Base-by-base conservation (phyloP, 1,284 basidiomycete species). In the Coniophora puteana region DNA sequence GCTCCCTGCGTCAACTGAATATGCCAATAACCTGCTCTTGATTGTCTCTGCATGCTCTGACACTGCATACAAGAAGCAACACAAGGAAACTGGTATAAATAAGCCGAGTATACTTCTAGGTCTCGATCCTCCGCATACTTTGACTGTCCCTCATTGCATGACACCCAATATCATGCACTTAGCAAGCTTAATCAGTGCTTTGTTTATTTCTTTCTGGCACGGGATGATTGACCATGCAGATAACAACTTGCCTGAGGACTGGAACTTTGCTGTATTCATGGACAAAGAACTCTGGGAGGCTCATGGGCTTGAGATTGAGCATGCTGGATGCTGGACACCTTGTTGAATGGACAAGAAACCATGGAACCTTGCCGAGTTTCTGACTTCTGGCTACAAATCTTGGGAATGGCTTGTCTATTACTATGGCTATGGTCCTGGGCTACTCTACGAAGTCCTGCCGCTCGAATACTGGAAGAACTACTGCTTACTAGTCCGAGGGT, bases 351-450 rank as follows among this genome's bases (percentile, higher is more conserved):
- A 64, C 37, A 37, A 53, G 1, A 50, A 59, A 7, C 65, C 64
- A 5, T 55, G 55, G 8, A 62, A 69, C 44, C 50, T 52, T 35
- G 63, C 60, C 3, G 54, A 65, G 28, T 67, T 67, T 27, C 55
- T 67, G 3, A 57, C 53, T n/a, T 55, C 51, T 36, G 60, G 65
- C 0, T 68, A 67, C 36, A 67, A 67, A 35, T 59, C 63, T 4
- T 55, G 51, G 48, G 66, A 68, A 43, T 65, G 38, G 20, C 42
- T 57, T 1, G 35, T 54, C 0, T 66, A 62, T 37, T 25, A 66
- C 8, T 66, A 53, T 47, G 54, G 61, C 3, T 48, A 63, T 2
- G 54, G 53, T 0, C 64, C 62, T 5, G 58, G 38, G 0, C 46
- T 64, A 1, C 48, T 67, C 10, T 44, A 51, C 18, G 34, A 33